Evolutionary conservation across 208 protist genomes (phyloP), one percentile per base, ranked within the genome.

Genomic region (Acanthamoeba sp.): DNA sequence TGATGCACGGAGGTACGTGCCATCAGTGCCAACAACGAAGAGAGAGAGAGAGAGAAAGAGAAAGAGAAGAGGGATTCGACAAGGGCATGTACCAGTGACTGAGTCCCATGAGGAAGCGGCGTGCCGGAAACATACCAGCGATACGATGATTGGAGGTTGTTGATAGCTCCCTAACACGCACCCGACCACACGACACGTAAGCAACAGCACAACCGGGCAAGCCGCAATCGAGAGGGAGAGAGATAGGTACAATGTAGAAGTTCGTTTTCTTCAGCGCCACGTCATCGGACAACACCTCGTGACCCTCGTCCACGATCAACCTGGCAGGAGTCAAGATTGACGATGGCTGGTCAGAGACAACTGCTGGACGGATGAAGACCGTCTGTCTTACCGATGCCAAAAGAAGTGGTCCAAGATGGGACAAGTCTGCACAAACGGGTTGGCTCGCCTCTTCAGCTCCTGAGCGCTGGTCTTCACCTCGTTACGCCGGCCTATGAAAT

Each of bases 231-330:
- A 55, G 48, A 55, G 16, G 48, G 48, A 55, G 48, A 55, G 48
- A 22, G 22, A 22, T 22, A 36, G n/a, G 62, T 34, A 69, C 62
- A 16, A 69, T 69, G 62, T 69, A 69, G 36, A 69, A 69, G 62
- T 69, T 69, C 10, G 62, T 69, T 10, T 38, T 69, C 29, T 69
- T 69, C 29, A 22, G 24, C 20, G 62, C 20, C 12, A 18, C 6
- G n/a, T 69, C 62, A 14, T 69, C 62, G 62, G 6, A 69, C 62
- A 69, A 34, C 10, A 95, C 50, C 18, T 95, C 93, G 14, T 95
- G 93, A 4, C 85, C 93, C 93, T 95, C 93, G 34, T 95, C 93
- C 0, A 95, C 36, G 22, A 95, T 64, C 27, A 95, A 14, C 38
- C 93, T 69, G 29, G 57, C 24, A 9, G 27, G 0, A 27, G 7